Conservation (phyloP, 2,329 filamentous ascomycete genomes). For the Exophiala mesophila region DNA sequence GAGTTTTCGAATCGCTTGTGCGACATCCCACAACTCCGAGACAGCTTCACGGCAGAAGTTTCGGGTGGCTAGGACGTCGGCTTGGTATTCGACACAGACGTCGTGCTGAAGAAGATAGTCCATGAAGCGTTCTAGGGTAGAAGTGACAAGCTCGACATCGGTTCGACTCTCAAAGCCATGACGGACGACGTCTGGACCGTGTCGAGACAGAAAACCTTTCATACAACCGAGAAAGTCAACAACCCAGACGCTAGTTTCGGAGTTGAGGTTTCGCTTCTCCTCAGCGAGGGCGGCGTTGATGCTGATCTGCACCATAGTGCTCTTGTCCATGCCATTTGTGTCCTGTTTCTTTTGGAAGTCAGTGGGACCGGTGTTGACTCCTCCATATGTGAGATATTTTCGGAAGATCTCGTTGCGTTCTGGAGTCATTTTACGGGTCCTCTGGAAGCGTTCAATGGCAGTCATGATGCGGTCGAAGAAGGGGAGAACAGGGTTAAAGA, state of each 20-base stretch:
- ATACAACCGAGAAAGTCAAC: conserved; percentile 77
- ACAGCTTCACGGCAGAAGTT: conserved; percentile 62
- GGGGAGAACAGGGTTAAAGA: conserved; percentile 58
- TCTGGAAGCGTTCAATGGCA: conserved; percentile 76
- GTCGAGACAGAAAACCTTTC: conserved; percentile 67
- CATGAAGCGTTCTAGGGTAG: conserved; percentile 77
- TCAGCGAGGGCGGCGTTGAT: conserved; percentile 49
- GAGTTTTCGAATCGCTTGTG: conserved; percentile 48
- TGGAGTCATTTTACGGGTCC: conserved; percentile 66
- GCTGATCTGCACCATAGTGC: conserved; percentile 60
- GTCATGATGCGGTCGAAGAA: conserved; percentile 71
- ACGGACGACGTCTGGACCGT: conserved; percentile 46
- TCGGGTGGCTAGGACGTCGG: conserved; percentile 63
- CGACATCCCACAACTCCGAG: conserved; percentile 60
- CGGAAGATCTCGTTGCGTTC: conserved; percentile 63
- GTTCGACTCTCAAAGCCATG: conserved; percentile 52
- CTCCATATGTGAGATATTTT: conserved; percentile 78
- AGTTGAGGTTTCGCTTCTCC: conserved; percentile 37
- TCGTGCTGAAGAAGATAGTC: conserved; percentile 80
- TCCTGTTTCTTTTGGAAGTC: conserved; percentile 62
- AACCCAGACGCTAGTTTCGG: conserved; percentile 53
- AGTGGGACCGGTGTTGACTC: conserved; percentile 60
- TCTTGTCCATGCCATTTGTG: conserved; percentile 56
- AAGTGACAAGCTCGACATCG: conserved; percentile 56
- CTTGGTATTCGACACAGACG: conserved; percentile 74